Conservation (phyloP, 2,329 filamentous ascomycete genomes). For the Aspergillus fijiensis region DNA sequence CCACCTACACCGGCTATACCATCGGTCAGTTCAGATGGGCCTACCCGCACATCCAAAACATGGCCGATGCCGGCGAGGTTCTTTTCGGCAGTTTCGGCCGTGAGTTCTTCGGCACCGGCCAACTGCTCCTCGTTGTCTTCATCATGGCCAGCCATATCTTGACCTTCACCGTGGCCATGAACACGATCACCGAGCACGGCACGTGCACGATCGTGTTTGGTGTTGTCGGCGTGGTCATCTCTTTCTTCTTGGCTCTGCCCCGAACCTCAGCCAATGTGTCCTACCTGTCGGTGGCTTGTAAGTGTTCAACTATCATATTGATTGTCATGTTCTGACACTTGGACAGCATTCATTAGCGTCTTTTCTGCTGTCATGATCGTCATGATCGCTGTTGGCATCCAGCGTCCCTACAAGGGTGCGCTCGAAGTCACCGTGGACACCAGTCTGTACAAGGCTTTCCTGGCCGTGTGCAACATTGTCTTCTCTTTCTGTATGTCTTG, state of each 20-base stretch:
- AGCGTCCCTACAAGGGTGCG: slow-evolving; percentile 36
- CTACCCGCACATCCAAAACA: slow-evolving; percentile 60
- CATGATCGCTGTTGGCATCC: slow-evolving; percentile 62
- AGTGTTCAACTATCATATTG: neutral
- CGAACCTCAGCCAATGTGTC: slow-evolving; percentile 61
- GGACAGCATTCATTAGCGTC: slow-evolving; percentile 59
- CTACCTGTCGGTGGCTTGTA: slow-evolving; percentile 57
- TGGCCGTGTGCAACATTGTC: slow-evolving; percentile 64
- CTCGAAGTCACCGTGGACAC: slow-evolving; percentile 38
- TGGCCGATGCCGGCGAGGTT: slow-evolving; percentile 64
- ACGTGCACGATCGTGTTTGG: slow-evolving; percentile 63
- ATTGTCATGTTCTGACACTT: neutral
- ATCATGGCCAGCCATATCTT: slow-evolving; percentile 67
- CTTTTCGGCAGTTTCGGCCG: slow-evolving; percentile 61
- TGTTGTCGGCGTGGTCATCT: slow-evolving; percentile 57
- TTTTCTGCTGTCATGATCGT: slow-evolving; percentile 61
- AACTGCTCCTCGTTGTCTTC: slow-evolving; percentile 63
- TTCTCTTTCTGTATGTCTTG: slow-evolving; percentile 61
- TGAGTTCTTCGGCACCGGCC: slow-evolving; percentile 60
- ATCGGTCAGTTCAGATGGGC: slow-evolving; percentile 56
- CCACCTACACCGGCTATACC: slow-evolving; percentile 58
- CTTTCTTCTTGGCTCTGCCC: slow-evolving; percentile 57
- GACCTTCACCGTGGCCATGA: slow-evolving; percentile 66
- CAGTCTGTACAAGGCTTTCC: slow-evolving; percentile 54
- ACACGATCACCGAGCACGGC: slow-evolving; percentile 58